Percentiles rank a stretch among this genome's conserved stretches.
Evolutionary conservation across 805 yeast genomes (phyloP).

Genomic region (Alloascoidea africana): DNA sequence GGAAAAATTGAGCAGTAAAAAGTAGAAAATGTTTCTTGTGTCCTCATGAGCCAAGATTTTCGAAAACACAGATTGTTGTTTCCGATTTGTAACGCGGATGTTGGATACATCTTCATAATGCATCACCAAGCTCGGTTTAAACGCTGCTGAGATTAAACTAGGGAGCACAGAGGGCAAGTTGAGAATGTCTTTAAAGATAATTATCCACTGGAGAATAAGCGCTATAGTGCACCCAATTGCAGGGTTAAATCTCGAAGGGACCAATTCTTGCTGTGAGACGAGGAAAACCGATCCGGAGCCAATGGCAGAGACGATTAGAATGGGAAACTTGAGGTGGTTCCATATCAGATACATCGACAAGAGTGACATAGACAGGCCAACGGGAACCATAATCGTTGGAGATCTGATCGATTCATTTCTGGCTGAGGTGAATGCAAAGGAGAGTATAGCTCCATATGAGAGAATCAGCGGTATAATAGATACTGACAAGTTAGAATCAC

Average conservation of each 20-base stretch:
- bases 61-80: slow-evolving; percentile 2
- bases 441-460: background rate
- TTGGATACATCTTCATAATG: slow-evolving; percentile 2
- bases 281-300: slow-evolving; percentile 16
- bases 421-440: background rate
- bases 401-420: background rate
- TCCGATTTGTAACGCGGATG: slow-evolving; percentile 3
- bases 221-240: slow-evolving; percentile 3
- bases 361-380: slow-evolving; percentile 9
- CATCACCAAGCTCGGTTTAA: background rate
- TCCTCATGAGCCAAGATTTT: slow-evolving; percentile 37
- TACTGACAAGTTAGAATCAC: slow-evolving; percentile 7
- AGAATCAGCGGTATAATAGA: slow-evolving; percentile 4
- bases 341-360: slow-evolving; percentile 4
- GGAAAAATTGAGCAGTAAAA: slow-evolving; percentile 68
- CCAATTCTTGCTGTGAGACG: slow-evolving; percentile 13
- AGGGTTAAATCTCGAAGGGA: slow-evolving; percentile 13
- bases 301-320: slow-evolving; percentile 12
- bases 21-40: slow-evolving; percentile 80
- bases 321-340: slow-evolving; percentile 5
- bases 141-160: slow-evolving; percentile 8
- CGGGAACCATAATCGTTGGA: slow-evolving; percentile 6
- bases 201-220: slow-evolving; percentile 8
- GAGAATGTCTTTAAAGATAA: slow-evolving; percentile 9
- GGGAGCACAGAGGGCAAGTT: slow-evolving; percentile 7